A percentile compares a stretch with the other conserved stretches of the same genome.
phyloP scores from a whole-genome alignment of 176 grass and related monocot species.

The Metroxylon sagu region DNA sequence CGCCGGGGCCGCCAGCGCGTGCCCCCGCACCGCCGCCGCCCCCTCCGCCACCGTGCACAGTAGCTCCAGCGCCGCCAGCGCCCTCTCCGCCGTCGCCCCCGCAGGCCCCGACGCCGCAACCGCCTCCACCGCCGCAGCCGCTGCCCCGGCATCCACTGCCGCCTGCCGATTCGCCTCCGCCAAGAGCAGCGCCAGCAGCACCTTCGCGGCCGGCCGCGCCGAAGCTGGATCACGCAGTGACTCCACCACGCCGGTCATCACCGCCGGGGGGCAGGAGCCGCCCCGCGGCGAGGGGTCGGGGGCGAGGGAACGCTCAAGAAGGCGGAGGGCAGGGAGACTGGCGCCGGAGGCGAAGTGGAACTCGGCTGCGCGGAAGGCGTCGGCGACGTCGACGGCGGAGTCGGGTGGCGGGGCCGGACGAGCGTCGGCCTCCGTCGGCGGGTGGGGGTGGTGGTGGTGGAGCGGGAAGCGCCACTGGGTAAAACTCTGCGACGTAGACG shows the following conservation, averaged over 20 bases:
- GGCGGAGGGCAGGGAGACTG: slow-evolving; percentile 32
- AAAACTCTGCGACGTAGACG: slow-evolving; percentile 76
- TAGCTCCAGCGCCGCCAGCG: slow-evolving; percentile 77
- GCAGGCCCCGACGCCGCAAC: slow-evolving; percentile 59
- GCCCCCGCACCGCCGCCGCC: slow-evolving; percentile 30
- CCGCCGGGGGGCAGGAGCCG: slow-evolving; percentile 20
- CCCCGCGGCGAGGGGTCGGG: slow-evolving; percentile 6
- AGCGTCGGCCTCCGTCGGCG: neutral
- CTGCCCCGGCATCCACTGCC: slow-evolving; percentile 51
- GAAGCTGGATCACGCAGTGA: slow-evolving; percentile 43
- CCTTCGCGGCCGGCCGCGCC: slow-evolving; percentile 54
- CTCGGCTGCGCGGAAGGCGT: slow-evolving; percentile 13
- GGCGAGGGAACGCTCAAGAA: slow-evolving; percentile 44
- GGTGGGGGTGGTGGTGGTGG: slow-evolving; percentile 47
- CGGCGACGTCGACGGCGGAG: slow-evolving; percentile 27
- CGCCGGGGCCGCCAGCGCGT: slow-evolving; percentile 31
- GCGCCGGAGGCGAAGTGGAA: slow-evolving; percentile 45
- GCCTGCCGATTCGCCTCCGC: slow-evolving; percentile 42
- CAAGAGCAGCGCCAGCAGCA: slow-evolving; percentile 46
- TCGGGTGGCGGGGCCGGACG: neutral
- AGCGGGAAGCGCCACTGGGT: slow-evolving; percentile 75
- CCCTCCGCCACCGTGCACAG: slow-evolving; percentile 67
- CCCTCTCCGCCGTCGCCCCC: slow-evolving; percentile 66
- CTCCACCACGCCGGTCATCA: slow-evolving; percentile 44
- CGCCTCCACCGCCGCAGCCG: slow-evolving; percentile 53